These are phyloP conservation scores for Barbarea vulgaris DNA, from an alignment of 345 rosid genomes.

Conservation along the genomic window DNA sequence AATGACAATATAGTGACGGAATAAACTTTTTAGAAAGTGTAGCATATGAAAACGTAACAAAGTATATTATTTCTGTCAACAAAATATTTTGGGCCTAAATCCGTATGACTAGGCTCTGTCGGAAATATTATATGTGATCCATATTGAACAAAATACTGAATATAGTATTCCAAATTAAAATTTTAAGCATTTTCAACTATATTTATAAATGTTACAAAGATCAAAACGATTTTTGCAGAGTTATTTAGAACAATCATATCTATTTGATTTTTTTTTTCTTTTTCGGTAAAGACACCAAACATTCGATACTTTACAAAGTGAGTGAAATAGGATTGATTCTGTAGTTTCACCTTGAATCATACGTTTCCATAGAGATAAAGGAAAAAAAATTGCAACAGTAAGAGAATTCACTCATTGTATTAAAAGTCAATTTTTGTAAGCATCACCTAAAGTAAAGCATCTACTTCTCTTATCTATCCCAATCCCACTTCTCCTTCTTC, in stretches of 20 bases:
- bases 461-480: slow-evolving; percentile 16
- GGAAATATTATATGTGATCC: background rate
- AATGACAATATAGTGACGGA: background rate
- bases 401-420: slow-evolving; percentile 22
- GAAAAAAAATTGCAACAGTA: background rate
- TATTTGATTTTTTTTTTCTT: background rate
- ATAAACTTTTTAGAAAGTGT: background rate
- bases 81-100: no score
- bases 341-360: slow-evolving; percentile 32
- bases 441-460: slow-evolving; percentile 24
- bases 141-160: background rate
- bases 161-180: background rate
- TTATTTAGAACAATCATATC: background rate
- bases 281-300: background rate
- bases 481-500: background rate
- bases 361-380: slow-evolving; percentile 18
- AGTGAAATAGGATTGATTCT: slow-evolving; percentile 29
- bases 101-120: background rate
- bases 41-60: background rate
- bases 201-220: background rate
- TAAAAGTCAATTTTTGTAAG: slow-evolving; percentile 34
- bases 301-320: slow-evolving; percentile 15
- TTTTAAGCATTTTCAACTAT: background rate
- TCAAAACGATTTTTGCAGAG: background rate
- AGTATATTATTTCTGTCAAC: no score